A percentile compares a stretch with the other conserved stretches of the same genome.
Evolutionary conservation across 257 asterid genomes (phyloP).

Genomic region (Mitragyna speciosa): DNA sequence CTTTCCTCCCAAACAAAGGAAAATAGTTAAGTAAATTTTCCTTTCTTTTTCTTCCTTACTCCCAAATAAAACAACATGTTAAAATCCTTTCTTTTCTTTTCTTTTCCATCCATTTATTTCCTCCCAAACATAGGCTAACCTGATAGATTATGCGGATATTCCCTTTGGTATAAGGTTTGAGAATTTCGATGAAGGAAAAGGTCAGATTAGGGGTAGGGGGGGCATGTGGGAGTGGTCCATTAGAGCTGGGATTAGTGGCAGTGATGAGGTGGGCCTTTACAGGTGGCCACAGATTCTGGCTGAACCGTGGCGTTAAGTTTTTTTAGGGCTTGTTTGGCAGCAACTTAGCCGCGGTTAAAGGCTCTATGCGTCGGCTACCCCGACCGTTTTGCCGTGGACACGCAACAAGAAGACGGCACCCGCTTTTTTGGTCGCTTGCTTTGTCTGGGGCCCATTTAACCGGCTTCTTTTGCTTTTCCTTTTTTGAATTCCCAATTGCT

Average conservation of each 20-base stretch:
- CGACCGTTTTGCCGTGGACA: not conserved
- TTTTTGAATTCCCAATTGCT: too few relatives aligned
- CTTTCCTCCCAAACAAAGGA: too few relatives aligned
- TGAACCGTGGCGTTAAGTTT: not conserved
- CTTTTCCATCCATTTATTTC: too few relatives aligned
- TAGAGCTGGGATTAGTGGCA: conserved; percentile 12
- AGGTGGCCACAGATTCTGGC: not conserved
- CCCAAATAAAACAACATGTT: too few relatives aligned
- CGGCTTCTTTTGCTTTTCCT: too few relatives aligned
- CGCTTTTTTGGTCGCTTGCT: not conserved
- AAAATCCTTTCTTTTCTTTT: too few relatives aligned
- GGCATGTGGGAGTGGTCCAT: not conserved
- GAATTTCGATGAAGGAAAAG: not conserved
- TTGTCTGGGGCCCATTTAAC: not conserved
- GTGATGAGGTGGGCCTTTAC: not conserved
- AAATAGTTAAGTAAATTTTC: too few relatives aligned
- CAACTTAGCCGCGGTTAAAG: not conserved
- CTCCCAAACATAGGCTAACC: too few relatives aligned
- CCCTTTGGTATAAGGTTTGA: not conserved
- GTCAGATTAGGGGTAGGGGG: not conserved
- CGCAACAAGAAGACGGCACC: not conserved
- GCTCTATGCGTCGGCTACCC: not conserved
- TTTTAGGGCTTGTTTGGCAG: not conserved
- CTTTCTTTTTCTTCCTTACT: too few relatives aligned
- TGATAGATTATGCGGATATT: not conserved